Conservation (phyloP, 2,329 filamentous ascomycete genomes). For the Beauveria sp. region DNA sequence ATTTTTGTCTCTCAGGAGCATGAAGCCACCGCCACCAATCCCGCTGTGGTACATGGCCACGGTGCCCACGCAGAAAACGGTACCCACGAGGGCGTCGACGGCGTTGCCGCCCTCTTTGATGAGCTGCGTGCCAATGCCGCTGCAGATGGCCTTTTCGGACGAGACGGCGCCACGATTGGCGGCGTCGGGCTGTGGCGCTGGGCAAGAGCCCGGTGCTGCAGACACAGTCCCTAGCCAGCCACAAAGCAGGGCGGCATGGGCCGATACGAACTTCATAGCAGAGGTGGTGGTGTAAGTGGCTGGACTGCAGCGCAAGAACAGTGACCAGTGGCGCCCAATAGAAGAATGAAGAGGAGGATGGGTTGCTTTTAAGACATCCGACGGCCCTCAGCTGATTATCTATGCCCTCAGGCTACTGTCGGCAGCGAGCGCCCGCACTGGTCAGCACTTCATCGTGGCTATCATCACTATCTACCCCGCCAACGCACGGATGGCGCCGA, state of each 20-base stretch:
- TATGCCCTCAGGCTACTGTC: no score
- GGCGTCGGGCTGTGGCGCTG: not conserved
- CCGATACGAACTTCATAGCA: not conserved
- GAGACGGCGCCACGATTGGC: conserved; percentile 48
- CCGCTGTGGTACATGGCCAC: conserved; percentile 61
- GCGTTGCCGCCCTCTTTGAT: conserved; percentile 56
- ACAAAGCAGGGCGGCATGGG: not conserved
- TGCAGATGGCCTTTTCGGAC: conserved; percentile 53
- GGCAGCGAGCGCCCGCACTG: no score
- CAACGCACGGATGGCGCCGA: not conserved
- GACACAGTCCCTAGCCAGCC: not conserved
- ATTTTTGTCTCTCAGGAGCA: conserved; percentile 58
- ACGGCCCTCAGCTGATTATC: not conserved
- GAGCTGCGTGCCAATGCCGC: conserved; percentile 48
- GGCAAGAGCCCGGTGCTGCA: not conserved
- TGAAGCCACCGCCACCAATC: conserved; percentile 73
- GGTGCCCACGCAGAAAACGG: conserved; percentile 56
- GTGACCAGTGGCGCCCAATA: not conserved
- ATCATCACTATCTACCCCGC: not conserved
- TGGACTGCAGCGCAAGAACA: no score
- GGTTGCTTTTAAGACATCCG: not conserved
- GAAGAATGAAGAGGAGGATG: no score
- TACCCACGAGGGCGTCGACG: conserved; percentile 58
- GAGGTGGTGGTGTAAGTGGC: not conserved
- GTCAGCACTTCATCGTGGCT: not conserved